Conservation (phyloP, 192 early-diverging fungal species). For the Coemansia sp. region DNA sequence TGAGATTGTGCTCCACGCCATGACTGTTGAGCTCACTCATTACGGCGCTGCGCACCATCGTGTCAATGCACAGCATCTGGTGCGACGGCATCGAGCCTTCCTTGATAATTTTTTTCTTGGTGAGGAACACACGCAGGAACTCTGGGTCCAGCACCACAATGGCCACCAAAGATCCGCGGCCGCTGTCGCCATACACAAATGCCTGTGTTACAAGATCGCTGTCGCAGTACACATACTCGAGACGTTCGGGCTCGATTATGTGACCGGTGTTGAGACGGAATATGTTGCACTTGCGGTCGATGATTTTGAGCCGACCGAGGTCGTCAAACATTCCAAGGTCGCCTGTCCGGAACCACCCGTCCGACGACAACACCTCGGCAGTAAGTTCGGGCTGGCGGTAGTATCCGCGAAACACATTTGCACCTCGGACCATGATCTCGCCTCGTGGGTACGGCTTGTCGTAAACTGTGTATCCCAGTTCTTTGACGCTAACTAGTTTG, state of each 20-base stretch:
- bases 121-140: slow-evolving; percentile 53
- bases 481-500: slow-evolving; percentile 87
- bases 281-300: slow-evolving; percentile 96
- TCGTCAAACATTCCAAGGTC: slow-evolving; percentile 89
- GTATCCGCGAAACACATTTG: slow-evolving; percentile 79
- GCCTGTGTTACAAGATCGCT: slow-evolving; percentile 66
- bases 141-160: slow-evolving; percentile 78
- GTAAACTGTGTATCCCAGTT: slow-evolving; percentile 78
- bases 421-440: slow-evolving; percentile 84
- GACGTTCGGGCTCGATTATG: slow-evolving; percentile 90
- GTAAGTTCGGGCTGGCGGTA: slow-evolving; percentile 82
- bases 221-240: slow-evolving; percentile 90
- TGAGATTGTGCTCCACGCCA: slow-evolving; percentile 62
- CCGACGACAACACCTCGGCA: slow-evolving; percentile 70
- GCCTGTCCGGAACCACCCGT: slow-evolving; percentile 91
- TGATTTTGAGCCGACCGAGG: slow-evolving; percentile 80
- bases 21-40: slow-evolving; percentile 60
- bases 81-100: slow-evolving; percentile 53
- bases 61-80: slow-evolving; percentile 65
- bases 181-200: slow-evolving; percentile 79
- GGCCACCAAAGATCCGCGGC: slow-evolving; percentile 68
- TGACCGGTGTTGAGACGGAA: slow-evolving; percentile 89
- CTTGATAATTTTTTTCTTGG: slow-evolving; percentile 53
- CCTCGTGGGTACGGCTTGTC: slow-evolving; percentile 86
- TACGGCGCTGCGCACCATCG: slow-evolving; percentile 58